Evolutionary conservation across 2,329 filamentous ascomycete genomes (phyloP).

Genomic region (Dryadomyces sulphureus): DNA sequence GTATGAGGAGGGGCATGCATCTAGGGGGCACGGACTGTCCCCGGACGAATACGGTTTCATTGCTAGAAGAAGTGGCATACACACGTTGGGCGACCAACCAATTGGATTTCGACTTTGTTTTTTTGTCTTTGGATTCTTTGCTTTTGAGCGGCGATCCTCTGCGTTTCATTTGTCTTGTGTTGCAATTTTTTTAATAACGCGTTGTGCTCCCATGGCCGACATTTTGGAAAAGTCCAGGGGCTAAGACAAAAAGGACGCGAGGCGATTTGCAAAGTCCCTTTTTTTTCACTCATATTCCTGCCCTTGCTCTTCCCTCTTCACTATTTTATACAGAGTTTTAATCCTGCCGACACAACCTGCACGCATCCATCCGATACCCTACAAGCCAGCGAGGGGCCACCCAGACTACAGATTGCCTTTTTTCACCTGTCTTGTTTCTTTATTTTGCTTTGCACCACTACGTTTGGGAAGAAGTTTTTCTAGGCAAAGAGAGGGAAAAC

Average conservation of each 20-base stretch:
- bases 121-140: background rate
- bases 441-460: background rate
- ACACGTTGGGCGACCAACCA: slow-evolving; percentile 2
- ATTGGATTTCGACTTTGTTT: background rate
- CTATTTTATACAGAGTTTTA: background rate
- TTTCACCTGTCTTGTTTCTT: background rate
- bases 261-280: background rate
- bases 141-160: background rate
- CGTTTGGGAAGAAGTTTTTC: background rate
- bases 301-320: background rate
- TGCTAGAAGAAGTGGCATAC: slow-evolving; percentile 3
- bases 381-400: background rate
- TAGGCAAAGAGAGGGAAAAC: slow-evolving; percentile 1
- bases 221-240: background rate
- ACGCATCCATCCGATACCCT: background rate
- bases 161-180: background rate
- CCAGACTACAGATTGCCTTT: background rate
- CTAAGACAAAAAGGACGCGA: background rate
- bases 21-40: background rate
- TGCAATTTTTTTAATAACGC: background rate
- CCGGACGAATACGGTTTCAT: background rate
- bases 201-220: background rate
- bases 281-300: background rate
- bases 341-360: background rate
- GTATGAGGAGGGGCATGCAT: background rate